Base-by-base conservation (phyloP, 1,139 yeast genomes). In the Kodamaea derodonti region DNA sequence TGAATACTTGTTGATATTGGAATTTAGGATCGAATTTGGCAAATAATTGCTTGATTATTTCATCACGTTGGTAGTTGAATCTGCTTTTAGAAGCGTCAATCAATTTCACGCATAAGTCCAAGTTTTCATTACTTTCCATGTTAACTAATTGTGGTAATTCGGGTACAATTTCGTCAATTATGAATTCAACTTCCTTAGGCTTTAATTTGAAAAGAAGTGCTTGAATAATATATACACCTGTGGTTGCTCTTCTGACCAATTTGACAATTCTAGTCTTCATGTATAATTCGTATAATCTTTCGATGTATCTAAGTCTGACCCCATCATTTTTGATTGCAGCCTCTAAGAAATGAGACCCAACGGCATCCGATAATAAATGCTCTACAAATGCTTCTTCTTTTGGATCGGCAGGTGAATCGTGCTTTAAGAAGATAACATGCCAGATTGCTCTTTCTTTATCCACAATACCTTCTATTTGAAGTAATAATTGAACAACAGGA, bases 291-390 rank as follows among this genome's bases (percentile, higher is more conserved):
- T 80, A 86, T 33, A 90, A 60, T 48, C 95, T 73, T 47, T 81
- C 84, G 29, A 84, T 75, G 49, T 78, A 78, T 46, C 78, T 81
- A 40, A 75, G 61, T 45, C 94, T 79, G 32, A 84, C 84, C 12
- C 75, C 74, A 36, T 74, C 76, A 39, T 66, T 64, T 32, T 74
- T 76, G 35, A 90, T 68, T 15, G 80, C 73, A 14, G 81, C 72
- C 58, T 90, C 90, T 28, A 90, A 66, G 62, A 90, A 88, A 60
- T 88, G 97, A 1, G 95, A 83, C 1, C 97, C 98, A 12, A 88
- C 87, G 1, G 95, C 71, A 52, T 90, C 96, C 5, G 94, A 80
- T 33, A 90, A 62, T 38, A 90, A 67, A 52, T 84, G 84, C 54
- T 88, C 96, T 27, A 88, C 82, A 56, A 84, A 88, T 1, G 92